phyloP scores from a whole-genome alignment of 768 basidiomycete genomes.

The Rossbeevera mucosa region DNA sequence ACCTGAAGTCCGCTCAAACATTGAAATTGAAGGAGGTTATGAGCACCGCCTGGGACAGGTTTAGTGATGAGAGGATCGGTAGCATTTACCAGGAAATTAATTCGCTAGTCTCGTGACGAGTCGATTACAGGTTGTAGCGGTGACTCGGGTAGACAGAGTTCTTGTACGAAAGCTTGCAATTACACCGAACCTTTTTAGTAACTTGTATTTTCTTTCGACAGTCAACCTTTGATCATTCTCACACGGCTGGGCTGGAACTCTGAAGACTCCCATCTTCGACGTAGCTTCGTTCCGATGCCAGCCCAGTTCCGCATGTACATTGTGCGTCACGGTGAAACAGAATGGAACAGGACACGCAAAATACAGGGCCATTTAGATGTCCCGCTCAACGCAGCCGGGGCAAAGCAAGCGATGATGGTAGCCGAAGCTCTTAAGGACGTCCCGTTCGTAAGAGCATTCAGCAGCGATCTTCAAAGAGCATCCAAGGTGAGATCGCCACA shows the following conservation, averaged over 20 bases:
- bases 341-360: constrained; percentile 55
- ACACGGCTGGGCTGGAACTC: background rate
- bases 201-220: background rate
- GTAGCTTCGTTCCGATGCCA: constrained; percentile 18
- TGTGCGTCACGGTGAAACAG: constrained; percentile 77
- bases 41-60: constrained; percentile 38
- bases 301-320: constrained; percentile 50
- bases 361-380: constrained; percentile 78
- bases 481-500: constrained; percentile 44
- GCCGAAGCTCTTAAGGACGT: constrained; percentile 51
- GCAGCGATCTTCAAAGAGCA: constrained; percentile 72
- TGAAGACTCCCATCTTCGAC: background rate
- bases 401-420: constrained; percentile 53
- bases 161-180: background rate
- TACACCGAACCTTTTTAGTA: background rate
- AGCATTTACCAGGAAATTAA: constrained; percentile 47
- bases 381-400: constrained; percentile 56
- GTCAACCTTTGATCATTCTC: background rate
- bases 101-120: constrained; percentile 29
- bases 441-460: constrained; percentile 55
- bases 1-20: constrained; percentile 33
- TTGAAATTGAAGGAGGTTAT: constrained; percentile 40
- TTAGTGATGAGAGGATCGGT: constrained; percentile 57
- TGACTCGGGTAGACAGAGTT: background rate
- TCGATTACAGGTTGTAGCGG: background rate